Evolutionary conservation across 2,329 filamentous ascomycete genomes (phyloP).

Genomic region (Didymella sp.): DNA sequence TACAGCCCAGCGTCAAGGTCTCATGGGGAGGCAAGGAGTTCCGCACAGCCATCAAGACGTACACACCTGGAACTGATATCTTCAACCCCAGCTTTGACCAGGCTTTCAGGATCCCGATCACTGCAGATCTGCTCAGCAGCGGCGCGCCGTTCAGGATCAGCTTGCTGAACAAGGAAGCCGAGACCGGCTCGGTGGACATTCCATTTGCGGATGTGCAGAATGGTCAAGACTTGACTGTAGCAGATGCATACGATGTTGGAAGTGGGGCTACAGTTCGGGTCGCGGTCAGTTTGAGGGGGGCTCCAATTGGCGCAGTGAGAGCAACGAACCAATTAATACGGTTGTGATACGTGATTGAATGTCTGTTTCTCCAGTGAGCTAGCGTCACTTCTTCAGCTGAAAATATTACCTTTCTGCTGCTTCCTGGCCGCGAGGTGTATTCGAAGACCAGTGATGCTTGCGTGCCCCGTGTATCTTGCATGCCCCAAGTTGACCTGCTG

Average conservation of each 20-base stretch:
- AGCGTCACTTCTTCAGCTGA: too few relatives aligned
- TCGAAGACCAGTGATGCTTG: too few relatives aligned
- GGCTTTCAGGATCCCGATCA: constrained; percentile 55
- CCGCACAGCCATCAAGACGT: constrained; percentile 53
- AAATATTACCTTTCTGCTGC: too few relatives aligned
- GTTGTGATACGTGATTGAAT: too few relatives aligned
- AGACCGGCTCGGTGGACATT: constrained; percentile 37
- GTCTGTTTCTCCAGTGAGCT: too few relatives aligned
- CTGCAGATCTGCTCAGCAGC: constrained; percentile 37
- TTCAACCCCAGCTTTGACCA: constrained; percentile 59
- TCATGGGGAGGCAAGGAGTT: constrained; percentile 53
- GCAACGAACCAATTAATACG: too few relatives aligned
- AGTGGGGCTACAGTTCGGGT: constrained; percentile 33
- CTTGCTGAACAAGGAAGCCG: constrained; percentile 38
- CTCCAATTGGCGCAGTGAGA: constrained; percentile 27
- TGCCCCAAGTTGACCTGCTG: too few relatives aligned
- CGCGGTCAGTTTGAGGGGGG: constrained; percentile 35
- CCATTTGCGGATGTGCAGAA: constrained; percentile 36
- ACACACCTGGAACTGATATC: constrained; percentile 56
- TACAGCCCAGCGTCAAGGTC: constrained; percentile 57
- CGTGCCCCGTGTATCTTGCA: too few relatives aligned
- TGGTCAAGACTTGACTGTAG: constrained; percentile 31
- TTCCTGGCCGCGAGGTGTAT: too few relatives aligned
- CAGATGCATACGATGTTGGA: constrained; percentile 37
- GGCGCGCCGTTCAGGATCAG: constrained; percentile 34